These are phyloP conservation scores for Leccinum ponderosum DNA, from an alignment of 1,284 basidiomycete species.

Conservation along the genomic window DNA sequence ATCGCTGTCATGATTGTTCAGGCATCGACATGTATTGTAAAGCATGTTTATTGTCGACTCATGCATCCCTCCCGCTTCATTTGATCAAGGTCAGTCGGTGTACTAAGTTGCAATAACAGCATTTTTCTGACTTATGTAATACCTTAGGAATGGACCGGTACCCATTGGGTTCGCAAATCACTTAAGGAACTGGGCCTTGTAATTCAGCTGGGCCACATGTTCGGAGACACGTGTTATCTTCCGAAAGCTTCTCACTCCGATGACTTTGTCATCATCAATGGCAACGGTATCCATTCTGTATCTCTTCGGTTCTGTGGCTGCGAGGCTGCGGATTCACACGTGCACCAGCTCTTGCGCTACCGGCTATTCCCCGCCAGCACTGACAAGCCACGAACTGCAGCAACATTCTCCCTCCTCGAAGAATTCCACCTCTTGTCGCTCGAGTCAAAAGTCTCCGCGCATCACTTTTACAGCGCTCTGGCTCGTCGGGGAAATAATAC, in stretches of 20 bases:
- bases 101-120: not conserved
- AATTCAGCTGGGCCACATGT: constrained; percentile 4
- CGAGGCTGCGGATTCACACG: not conserved
- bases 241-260: not conserved
- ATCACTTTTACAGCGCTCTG: constrained; percentile 19
- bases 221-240: not conserved
- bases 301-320: constrained; percentile 8
- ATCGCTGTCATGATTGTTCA: constrained; percentile 2
- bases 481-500: not conserved
- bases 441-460: constrained; percentile 17
- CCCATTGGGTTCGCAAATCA: not conserved
- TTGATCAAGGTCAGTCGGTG: not conserved
- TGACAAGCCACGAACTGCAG: constrained; percentile 19
- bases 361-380: constrained; percentile 12
- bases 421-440: constrained; percentile 20
- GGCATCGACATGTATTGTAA: not conserved
- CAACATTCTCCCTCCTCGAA: constrained; percentile 18
- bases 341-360: constrained; percentile 1
- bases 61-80: not conserved
- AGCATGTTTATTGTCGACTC: not conserved
- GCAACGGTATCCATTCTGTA: constrained; percentile 7
- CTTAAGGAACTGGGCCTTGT: not conserved
- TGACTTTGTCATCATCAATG: constrained; percentile 6
- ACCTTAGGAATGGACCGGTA: constrained; percentile 2
- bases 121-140: not conserved